Conservation (phyloP, 169 alveolate genomes). For the Plasmodium gallinaceum region DNA sequence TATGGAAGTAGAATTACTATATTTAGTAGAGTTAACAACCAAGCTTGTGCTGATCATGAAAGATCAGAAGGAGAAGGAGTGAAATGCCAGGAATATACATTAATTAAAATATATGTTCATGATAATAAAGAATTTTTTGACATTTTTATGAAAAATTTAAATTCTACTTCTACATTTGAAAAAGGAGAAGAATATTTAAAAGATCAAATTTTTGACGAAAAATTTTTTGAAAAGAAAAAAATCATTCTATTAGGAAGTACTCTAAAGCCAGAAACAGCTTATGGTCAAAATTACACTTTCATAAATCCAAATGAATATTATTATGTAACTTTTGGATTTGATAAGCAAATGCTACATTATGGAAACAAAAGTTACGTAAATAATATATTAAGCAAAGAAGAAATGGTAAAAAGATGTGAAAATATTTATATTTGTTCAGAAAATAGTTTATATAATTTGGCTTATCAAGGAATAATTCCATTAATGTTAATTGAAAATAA, state of each 20-base stretch:
- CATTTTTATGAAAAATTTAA: slow-evolving; percentile 5
- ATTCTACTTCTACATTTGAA: not conserved
- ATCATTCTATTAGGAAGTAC: slow-evolving; percentile 96
- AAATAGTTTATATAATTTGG: slow-evolving; percentile 92
- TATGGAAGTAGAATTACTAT: slow-evolving; percentile 95
- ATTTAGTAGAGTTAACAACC: slow-evolving; percentile 94
- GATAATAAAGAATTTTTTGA: slow-evolving; percentile 79
- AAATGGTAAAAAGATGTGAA: slow-evolving; percentile 77
- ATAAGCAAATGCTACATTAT: slow-evolving; percentile 77
- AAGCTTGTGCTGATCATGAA: slow-evolving; percentile 99
- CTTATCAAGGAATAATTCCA: slow-evolving; percentile 93
- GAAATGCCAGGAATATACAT: slow-evolving; percentile 97
- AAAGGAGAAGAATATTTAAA: slow-evolving; percentile 20
- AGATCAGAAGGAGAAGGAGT: slow-evolving; percentile 90
- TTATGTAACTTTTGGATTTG: slow-evolving; percentile 85
- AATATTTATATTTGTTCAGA: slow-evolving; percentile 82
- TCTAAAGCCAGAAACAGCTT: slow-evolving; percentile 99
- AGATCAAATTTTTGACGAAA: slow-evolving; percentile 18
- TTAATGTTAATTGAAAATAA: not conserved
- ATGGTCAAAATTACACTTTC: slow-evolving; percentile 99
- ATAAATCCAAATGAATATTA: slow-evolving; percentile 97
- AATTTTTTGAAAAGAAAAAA: slow-evolving; percentile 18
- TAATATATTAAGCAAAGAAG: slow-evolving; percentile 71
- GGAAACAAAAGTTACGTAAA: slow-evolving; percentile 84
- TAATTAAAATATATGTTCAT: slow-evolving; percentile 92